Base-by-base conservation (phyloP, 1,139 yeast genomes). In the Taphrina communis region DNA sequence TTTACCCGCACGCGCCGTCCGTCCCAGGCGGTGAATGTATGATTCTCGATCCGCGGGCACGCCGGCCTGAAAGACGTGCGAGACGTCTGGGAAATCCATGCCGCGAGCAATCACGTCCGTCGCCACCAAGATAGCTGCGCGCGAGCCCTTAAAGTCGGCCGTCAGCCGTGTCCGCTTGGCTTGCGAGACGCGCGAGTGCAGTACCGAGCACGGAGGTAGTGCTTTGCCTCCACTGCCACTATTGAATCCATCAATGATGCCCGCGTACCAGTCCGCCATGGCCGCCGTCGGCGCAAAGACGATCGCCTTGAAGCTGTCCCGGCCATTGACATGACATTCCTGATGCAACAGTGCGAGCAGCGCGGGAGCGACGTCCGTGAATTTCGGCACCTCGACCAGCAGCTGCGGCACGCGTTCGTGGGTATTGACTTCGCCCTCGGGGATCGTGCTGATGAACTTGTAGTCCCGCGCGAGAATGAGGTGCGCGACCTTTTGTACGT, bases 41-140 rank as follows among this genome's bases (percentile, higher is more conserved):
- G 93, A 97, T 80, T 97, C 87, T 78, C 98, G 98, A 80, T 94
- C 98, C 87, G 94, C 98, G 77, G 98, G 98, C 66, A 98, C 97
- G 78, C 94, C 97, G 75, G 90, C 92, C 82, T 94, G 98, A 72
- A 94, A 87, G 75, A 94, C 94, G 96, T 97, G 93, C 80, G 93
- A 97, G 68, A 94, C 98, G 42, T 95, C 89, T 65, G 97, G 97
- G 73, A 94, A 93, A 81, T 94, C 99, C 74, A 94, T 85, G 21
- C 99, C 99, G 83, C 99, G 87, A 12, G 99, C 98, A 41, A 98
- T 98, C 74, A 94, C 98, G 80, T 94, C 98, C 0, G 99, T 94
- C 81, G 97, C 94, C 66, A 94, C 85, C 74, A 94, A 81, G 65
- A 90, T 90, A 59, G 99, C 99, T 77, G 88, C 91, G 75, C 88